Base-by-base conservation (phyloP, 208 protist genomes). In the Acanthamoeba sp. region DNA sequence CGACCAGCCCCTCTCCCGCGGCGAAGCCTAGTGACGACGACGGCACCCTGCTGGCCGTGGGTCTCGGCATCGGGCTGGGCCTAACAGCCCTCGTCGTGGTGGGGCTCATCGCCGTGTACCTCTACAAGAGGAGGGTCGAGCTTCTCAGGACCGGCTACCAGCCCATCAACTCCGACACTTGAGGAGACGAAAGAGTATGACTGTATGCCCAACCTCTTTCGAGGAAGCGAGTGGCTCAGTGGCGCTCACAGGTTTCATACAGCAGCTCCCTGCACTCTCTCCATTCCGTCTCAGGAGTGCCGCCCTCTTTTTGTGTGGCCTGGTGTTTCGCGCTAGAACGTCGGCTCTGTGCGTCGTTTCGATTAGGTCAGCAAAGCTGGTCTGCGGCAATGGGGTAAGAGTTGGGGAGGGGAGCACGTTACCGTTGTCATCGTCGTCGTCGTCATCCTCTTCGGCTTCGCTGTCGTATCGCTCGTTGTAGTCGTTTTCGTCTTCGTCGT, bases 381-480 rank as follows among this genome's bases (percentile, higher is more conserved):
- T n/a, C n/a, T n/a, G n/a, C n/a, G n/a, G n/a, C n/a, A n/a, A n/a
- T n/a, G 22, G 14, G 1, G 50, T 22, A 57, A 12, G 50, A 5
- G 50, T 2, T 22, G 16, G 22, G 50, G 1, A 57, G 18, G 7
- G 12, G 7, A 16, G 50, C 50, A 16, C 3, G 59, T 1, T 66
- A 66, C 59, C 59, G 59, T 66, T 66, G 59, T 85, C 76, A 36
- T 85, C 76, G 12, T 85, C 76, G 45, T 85, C 76, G 42, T 85
- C 76, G 32, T 85, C 76, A 1, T 85, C 45, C 2, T 85, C 76
- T 32, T 85, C 76, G 42, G 18, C 45, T 22, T 85, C 76, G n/a
- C 76, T 85, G 38, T 57, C 76, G 76, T 85, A 57, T 85, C 76
- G 76, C 45, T 85, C 45, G 40, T 85, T 85, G 45, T 85, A 85